Evolutionary conservation across 345 rosid species (phyloP), one percentile per base, ranked within the genome.

Genomic region (Ricinus communis): DNA sequence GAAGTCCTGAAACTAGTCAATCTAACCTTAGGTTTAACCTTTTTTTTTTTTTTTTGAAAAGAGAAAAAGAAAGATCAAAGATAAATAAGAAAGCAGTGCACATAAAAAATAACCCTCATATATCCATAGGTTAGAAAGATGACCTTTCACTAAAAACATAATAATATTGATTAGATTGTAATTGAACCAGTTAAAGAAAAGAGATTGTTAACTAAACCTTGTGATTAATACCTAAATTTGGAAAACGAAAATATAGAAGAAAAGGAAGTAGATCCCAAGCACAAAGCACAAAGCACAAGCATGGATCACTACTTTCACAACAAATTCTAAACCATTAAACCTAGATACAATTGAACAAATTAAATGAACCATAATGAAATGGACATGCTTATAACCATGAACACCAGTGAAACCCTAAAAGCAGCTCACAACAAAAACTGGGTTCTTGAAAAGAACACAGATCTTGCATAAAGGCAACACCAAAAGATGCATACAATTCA

Each of bases 391-490:
- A 64, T 5, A 27, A 38, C 1, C 24, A 22, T 53, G 63, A 72
- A 66, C 69, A 50, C 55, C 14, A 50, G 13, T 25, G 11, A 68
- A 68, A 59, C 74, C 71, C 71, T 22, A 53, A 30, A 58, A 76
- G 57, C 46, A 33, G 15, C 43, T 25, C n/a, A 40, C 15, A 66
- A 51, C 18, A 51, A 15, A 15, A 28, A 62, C 7, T 22, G 47
- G 50, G 40, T 51, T 71, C 47, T 61, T 18, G 24, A 73, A 43
- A 43, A 43, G 14, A 43, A 43, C 21, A 33, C 60, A 69, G 79
- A 78, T 78, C 73, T 82, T 69, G 65, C 21, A 57, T 9, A 38
- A 13, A 67, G 5, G n/a, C 5, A 49, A 24, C 21, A 51, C 24
- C 45, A 12, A 12, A 9, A 33, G 7, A 36, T 15, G 46, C 9